Percentiles rank a stretch among this genome's conserved stretches.
These are phyloP conservation scores for Trebouxiophyceae sp. DNA, from an alignment of 163 green algal species.

Conservation along the genomic window DNA sequence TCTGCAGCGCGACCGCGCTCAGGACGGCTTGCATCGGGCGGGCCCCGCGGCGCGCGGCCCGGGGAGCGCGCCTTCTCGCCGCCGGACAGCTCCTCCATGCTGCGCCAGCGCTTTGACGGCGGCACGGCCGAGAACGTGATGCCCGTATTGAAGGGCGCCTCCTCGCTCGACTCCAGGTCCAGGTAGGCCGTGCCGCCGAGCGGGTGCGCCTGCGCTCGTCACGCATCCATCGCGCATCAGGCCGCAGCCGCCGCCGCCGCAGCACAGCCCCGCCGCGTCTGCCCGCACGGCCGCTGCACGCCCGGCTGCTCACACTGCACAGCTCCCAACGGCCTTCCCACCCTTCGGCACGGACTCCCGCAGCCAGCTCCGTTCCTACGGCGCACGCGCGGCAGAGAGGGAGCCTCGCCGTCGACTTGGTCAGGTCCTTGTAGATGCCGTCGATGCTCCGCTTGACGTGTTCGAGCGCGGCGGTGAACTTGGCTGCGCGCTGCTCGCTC, in stretches of 20 bases:
- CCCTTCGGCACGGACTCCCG: too few relatives aligned
- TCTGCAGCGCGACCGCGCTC: conserved; percentile 70
- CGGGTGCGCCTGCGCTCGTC: conserved; percentile 49
- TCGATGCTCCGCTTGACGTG: conserved; percentile 74
- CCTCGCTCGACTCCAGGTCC: conserved; percentile 75
- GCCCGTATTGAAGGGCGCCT: conserved; percentile 68
- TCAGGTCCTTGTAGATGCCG: conserved; percentile 63
- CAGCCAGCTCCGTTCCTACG: too few relatives aligned
- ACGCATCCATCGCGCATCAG: too few relatives aligned
- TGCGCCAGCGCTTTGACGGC: conserved; percentile 87
- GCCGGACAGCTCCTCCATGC: conserved; percentile 93
- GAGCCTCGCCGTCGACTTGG: not conserved
- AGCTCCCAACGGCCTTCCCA: too few relatives aligned
- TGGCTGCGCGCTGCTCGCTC: conserved; percentile 51
- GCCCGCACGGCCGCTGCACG: too few relatives aligned
- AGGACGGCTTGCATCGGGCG: not conserved
- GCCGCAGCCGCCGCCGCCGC: conserved; percentile 29
- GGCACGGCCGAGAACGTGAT: conserved; percentile 96
- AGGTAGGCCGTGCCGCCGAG: conserved; percentile 89
- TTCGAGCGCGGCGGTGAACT: conserved; percentile 81
- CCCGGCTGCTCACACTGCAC: too few relatives aligned
- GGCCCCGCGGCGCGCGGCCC: too few relatives aligned
- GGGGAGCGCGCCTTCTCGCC: conserved; percentile 26
- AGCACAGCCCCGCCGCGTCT: not conserved
- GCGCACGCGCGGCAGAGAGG: too few relatives aligned